Evolutionary conservation across 208 protist genomes (phyloP), one percentile per base, ranked within the genome.

Genomic region (Wallacemonas rigidus): DNA sequence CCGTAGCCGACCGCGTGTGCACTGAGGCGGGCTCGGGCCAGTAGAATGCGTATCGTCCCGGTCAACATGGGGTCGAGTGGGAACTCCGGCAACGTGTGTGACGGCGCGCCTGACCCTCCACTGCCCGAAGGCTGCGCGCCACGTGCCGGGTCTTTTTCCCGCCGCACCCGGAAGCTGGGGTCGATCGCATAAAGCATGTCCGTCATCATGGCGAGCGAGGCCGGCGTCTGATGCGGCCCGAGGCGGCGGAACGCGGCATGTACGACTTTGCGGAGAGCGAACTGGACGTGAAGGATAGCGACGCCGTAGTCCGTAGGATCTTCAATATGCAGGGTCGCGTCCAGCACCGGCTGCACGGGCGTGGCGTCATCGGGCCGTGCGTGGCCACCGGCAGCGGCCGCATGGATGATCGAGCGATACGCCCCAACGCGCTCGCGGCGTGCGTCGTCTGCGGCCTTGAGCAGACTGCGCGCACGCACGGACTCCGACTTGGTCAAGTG

Each of bases 221-320:
- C 79, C 8, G 91, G 81, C 15, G 74, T 75, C 44, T 91, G 86
- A 53, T 90, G 81, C 35, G 78, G 69, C 11, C 82, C 80, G 43
- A 91, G 75, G 1, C 86, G 87, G 1, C 91, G 91, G 71, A 93
- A 76, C 2, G 84, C 87, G 14, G 81, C 82, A 75, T 96, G 92
- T 40, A 96, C 82, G 26, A 94, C 80, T 67, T 96, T 96, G 58
- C 87, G 82, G 43, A 96, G 79, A 2, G 92, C 92, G 81, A 90
- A 96, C 36, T 82, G 81, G 14, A 95, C 63, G 67, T 96, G 92
- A 68, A 96, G 86, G 62, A 96, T 36, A 11, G 76, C 86, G 38
- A 96, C 87, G 11, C 88, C 89, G 75, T 86, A 94, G 75, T 96
- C 80, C 17, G 74, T 80, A 9, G 87, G 89, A 45, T 95, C 87